These are phyloP conservation scores for Beauveria sp. DNA, from an alignment of 2,329 filamentous ascomycete genomes.

Conservation along the genomic window DNA sequence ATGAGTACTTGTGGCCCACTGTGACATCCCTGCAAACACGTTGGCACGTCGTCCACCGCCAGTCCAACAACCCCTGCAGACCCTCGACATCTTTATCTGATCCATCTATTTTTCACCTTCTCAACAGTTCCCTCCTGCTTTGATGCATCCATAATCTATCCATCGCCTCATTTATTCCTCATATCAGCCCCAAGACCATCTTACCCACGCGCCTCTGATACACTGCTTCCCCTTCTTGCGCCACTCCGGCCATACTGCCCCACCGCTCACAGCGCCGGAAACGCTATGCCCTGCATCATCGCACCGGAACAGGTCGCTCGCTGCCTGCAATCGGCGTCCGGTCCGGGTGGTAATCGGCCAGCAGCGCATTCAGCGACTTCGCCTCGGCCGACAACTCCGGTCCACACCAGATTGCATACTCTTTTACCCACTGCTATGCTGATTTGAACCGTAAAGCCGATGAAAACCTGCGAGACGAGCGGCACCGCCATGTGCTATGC, in stretches of 20 bases:
- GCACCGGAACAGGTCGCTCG: constrained; percentile 3
- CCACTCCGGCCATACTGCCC: neutral
- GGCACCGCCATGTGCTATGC: neutral
- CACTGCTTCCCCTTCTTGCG: neutral
- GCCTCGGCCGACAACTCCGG: neutral
- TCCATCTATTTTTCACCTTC: neutral
- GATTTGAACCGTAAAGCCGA: constrained; percentile 1
- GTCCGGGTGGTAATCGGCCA: neutral
- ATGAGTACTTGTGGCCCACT: neutral
- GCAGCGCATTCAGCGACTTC: neutral
- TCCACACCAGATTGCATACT: neutral
- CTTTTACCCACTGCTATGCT: neutral
- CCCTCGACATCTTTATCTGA: too few species aligned
- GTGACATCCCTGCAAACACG: neutral
- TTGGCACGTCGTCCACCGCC: neutral
- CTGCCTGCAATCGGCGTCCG: neutral
- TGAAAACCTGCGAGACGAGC: neutral
- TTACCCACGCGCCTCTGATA: constrained; percentile 3
- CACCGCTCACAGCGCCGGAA: constrained; percentile 5
- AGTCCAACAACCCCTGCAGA: neutral
- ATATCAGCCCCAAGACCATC: neutral
- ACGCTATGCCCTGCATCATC: constrained; percentile 1
- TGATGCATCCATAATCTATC: too few species aligned
- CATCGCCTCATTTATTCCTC: too few species aligned
- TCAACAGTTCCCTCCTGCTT: neutral